These are phyloP conservation scores for Mortierella sp. DNA, from an alignment of 371 early-diverging fungal species.

Conservation along the genomic window DNA sequence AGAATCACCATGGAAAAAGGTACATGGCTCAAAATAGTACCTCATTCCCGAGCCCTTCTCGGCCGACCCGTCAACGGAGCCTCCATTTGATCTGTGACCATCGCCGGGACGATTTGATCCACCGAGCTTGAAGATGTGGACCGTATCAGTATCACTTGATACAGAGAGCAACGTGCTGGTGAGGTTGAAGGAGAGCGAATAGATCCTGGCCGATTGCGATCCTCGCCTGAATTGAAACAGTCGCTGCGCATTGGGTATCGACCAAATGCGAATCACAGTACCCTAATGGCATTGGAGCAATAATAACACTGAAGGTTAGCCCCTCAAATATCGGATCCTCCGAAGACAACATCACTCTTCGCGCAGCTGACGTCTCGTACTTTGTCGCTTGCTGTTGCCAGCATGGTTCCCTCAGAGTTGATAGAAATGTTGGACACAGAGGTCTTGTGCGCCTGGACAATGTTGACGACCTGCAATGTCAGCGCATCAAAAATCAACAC, in stretches of 20 bases:
- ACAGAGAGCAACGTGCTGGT: conserved; percentile 87
- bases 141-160: conserved; percentile 94
- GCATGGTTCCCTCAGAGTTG: conserved; percentile 89
- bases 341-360: too few relatives aligned
- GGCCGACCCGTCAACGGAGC: conserved; percentile 17
- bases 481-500: conserved; percentile 92
- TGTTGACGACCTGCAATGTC: conserved; percentile 86
- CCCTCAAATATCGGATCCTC: not conserved
- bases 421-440: conserved; percentile 87
- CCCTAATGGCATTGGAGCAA: conserved; percentile 69
- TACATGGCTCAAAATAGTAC: conserved; percentile 2
- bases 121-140: conserved; percentile 93
- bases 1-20: too few relatives aligned
- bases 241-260: conserved; percentile 88
- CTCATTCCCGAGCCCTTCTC: conserved; percentile 30
- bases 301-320: not conserved
- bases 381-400: conserved; percentile 98
- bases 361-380: conserved; percentile 49
- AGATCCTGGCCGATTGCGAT: conserved; percentile 91
- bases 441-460: conserved; percentile 95
- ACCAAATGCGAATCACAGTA: conserved; percentile 96
- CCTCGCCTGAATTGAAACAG: conserved; percentile 97
- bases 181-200: conserved; percentile 91
- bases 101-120: conserved; percentile 29
- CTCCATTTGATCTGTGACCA: conserved; percentile 37